phyloP scores from a whole-genome alignment of 768 basidiomycete species.

The Russula sp. region DNA sequence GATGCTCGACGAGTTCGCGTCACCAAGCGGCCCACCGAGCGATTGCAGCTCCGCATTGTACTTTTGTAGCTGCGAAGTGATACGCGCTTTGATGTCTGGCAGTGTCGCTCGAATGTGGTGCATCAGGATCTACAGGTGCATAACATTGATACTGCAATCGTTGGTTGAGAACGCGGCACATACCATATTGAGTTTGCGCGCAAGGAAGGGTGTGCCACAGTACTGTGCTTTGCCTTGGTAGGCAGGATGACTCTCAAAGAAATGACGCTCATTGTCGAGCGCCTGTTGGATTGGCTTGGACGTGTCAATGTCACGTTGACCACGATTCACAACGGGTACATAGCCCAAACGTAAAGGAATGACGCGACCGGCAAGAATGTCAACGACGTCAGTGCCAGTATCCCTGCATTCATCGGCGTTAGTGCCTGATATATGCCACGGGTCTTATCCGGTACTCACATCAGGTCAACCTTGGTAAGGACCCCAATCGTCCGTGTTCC shows the following conservation, averaged over 20 bases:
- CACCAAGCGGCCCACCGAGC: constrained; percentile 86
- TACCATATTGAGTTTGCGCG: constrained; percentile 92
- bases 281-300: constrained; percentile 82
- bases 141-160: neutral
- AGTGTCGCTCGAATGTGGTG: constrained; percentile 96
- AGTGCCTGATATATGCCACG: constrained; percentile 16
- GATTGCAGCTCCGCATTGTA: constrained; percentile 78
- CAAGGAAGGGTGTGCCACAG: constrained; percentile 96
- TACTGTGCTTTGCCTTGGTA: constrained; percentile 94
- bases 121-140: constrained; percentile 81
- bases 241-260: constrained; percentile 91
- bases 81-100: constrained; percentile 98
- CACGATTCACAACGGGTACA: constrained; percentile 97
- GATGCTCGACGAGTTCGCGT: constrained; percentile 82
- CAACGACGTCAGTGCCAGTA: constrained; percentile 95
- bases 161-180: constrained; percentile 31
- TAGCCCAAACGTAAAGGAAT: constrained; percentile 96
- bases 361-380: constrained; percentile 95
- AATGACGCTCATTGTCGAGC: constrained; percentile 84
- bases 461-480: constrained; percentile 95
- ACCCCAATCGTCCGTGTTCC: constrained; percentile 98
- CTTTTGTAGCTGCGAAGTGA: constrained; percentile 86
- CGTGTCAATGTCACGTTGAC: constrained; percentile 93
- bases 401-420: constrained; percentile 63
- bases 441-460: constrained; percentile 51